Evolutionary conservation across 441 rosid species (phyloP).

Genomic region (Populus tomentosa): DNA sequence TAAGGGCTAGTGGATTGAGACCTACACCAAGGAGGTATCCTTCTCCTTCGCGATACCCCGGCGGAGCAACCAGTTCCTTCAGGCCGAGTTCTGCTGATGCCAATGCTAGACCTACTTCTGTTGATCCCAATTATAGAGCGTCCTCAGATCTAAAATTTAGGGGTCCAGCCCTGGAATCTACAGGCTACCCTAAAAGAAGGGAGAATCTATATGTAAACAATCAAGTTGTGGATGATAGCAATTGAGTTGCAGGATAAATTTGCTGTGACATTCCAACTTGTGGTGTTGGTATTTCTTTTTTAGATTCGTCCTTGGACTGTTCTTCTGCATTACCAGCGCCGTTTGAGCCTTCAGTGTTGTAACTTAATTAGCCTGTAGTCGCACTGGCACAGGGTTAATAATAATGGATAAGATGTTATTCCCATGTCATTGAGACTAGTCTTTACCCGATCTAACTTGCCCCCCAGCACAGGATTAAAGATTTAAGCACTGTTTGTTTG

Average conservation of each 20-base stretch:
- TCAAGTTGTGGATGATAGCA: slow-evolving; percentile 40
- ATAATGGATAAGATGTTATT: neutral
- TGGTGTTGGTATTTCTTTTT: slow-evolving; percentile 1
- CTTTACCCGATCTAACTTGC: neutral
- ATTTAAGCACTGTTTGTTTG: too few species aligned
- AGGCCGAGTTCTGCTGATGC: slow-evolving; percentile 52
- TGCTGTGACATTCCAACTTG: neutral
- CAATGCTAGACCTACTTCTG: slow-evolving; percentile 48
- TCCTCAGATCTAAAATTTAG: slow-evolving; percentile 34
- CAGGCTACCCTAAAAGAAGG: slow-evolving; percentile 72
- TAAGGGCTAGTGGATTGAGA: slow-evolving; percentile 49
- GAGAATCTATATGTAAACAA: slow-evolving; percentile 55
- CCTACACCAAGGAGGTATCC: slow-evolving; percentile 48
- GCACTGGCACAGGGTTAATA: neutral
- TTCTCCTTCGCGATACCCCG: slow-evolving; percentile 65
- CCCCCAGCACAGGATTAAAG: neutral
- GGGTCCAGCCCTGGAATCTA: slow-evolving; percentile 55
- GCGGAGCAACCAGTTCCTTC: slow-evolving; percentile 50
- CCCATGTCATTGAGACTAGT: neutral
- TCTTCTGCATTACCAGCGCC: slow-evolving; percentile 15
- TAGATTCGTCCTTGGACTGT: slow-evolving; percentile 10
- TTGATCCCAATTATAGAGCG: slow-evolving; percentile 59
- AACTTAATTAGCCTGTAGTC: neutral
- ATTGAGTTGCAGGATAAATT: slow-evolving; percentile 8
- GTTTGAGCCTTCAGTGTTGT: slow-evolving; percentile 24